These are phyloP conservation scores for Apophysomyces elegans DNA, from an alignment of 371 early-diverging fungal genomes.

Conservation along the genomic window DNA sequence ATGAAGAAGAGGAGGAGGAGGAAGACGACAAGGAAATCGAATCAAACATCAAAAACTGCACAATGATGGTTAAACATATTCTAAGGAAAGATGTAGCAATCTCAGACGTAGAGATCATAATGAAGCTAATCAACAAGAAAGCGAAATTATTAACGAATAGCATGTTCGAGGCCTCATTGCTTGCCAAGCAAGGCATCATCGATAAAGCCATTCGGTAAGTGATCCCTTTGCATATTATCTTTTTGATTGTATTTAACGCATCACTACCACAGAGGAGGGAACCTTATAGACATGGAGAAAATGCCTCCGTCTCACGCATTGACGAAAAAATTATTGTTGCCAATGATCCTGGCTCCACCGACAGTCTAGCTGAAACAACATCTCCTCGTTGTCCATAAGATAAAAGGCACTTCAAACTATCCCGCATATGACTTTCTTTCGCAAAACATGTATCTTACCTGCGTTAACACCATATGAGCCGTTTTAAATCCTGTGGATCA, in stretches of 20 bases:
- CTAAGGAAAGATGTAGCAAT: background rate
- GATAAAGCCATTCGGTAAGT: background rate
- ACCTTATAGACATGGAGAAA: background rate
- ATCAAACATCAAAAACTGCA: constrained; percentile 5
- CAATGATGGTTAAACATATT: constrained; percentile 1
- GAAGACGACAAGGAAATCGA: constrained; percentile 9
- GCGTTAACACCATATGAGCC: background rate
- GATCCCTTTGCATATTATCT: background rate
- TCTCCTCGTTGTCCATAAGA: background rate
- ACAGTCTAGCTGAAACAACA: background rate
- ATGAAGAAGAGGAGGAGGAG: constrained; percentile 2
- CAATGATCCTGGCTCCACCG: background rate
- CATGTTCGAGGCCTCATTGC: background rate
- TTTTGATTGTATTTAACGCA: background rate
- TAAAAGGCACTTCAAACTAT: background rate
- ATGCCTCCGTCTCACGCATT: background rate
- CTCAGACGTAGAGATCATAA: background rate
- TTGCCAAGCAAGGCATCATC: background rate
- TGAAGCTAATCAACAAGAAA: background rate
- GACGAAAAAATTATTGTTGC: background rate
- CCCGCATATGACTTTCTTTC: background rate
- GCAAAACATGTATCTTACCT: background rate
- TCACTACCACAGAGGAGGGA: background rate
- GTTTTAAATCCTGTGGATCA: background rate
- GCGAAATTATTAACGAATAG: background rate